Percentiles rank a stretch among this genome's conserved stretches.
Evolutionary conservation across 106 monocot genomes (phyloP).

Genomic region (Xerophyta viscosa): DNA sequence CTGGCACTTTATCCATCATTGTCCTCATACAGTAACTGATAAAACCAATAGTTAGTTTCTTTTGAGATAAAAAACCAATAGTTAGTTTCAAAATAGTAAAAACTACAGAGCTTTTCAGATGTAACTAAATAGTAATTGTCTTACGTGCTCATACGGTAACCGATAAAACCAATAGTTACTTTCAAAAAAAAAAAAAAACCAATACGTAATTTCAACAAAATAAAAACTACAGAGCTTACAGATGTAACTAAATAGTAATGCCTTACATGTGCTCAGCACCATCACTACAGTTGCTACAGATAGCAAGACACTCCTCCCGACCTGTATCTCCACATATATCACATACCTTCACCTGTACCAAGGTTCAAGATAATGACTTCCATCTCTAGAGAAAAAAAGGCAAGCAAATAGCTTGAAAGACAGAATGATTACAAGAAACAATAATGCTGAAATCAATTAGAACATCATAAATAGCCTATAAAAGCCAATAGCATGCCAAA

Average conservation of each 20-base stretch:
- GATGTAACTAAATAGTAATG: too few relatives aligned
- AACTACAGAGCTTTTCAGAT: too few relatives aligned
- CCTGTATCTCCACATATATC: conserved; percentile 98
- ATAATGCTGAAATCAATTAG: too few relatives aligned
- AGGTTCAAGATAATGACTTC: neutral
- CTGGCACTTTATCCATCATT: conserved; percentile 74
- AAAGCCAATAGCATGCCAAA: too few relatives aligned
- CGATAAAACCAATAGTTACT: too few relatives aligned
- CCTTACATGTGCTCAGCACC: conserved; percentile 96
- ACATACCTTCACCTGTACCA: conserved; percentile 82
- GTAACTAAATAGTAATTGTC: too few relatives aligned
- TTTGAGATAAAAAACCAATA: neutral
- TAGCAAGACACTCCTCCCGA: conserved; percentile 70
- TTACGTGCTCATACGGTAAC: too few relatives aligned
- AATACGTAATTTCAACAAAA: too few relatives aligned
- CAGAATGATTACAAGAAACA: too few relatives aligned
- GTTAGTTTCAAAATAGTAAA: conserved; percentile 7
- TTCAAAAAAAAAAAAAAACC: too few relatives aligned
- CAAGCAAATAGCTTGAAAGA: neutral
- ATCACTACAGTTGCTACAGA: conserved; percentile 84
- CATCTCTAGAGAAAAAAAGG: neutral
- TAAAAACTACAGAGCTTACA: too few relatives aligned
- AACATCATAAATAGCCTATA: too few relatives aligned
- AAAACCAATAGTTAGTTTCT: conserved; percentile 24
- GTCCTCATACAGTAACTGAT: conserved; percentile 91